These are phyloP conservation scores for Capsicum pubescens DNA, from an alignment of 257 asterid species.

Conservation along the genomic window DNA sequence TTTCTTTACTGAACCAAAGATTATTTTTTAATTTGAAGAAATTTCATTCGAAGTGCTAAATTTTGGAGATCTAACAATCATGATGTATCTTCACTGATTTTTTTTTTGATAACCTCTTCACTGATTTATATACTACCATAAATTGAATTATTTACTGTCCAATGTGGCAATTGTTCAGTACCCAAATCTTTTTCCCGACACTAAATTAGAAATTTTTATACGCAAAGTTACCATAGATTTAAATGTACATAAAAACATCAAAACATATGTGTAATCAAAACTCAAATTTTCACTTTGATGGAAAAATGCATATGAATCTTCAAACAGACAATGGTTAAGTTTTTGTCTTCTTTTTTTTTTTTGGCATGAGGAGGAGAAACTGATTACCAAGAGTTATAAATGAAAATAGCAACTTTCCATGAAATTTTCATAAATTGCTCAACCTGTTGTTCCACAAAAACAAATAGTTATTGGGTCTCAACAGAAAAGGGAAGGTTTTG, in stretches of 20 bases:
- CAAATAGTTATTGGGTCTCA: not conserved
- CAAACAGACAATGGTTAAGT: not conserved
- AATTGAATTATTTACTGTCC: not conserved
- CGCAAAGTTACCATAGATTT: not conserved
- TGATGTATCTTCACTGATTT: not conserved
- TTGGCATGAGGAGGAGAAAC: not conserved
- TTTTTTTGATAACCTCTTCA: no score
- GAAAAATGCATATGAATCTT: constrained; percentile 6
- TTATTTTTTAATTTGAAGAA: not conserved
- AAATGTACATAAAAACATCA: not conserved
- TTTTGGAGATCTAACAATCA: not conserved
- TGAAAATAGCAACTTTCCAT: not conserved
- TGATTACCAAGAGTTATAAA: not conserved
- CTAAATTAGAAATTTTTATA: not conserved
- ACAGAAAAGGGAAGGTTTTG: not conserved
- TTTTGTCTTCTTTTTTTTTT: not conserved
- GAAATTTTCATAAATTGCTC: not conserved
- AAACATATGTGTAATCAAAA: not conserved
- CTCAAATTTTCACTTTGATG: not conserved
- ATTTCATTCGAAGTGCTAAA: constrained; percentile 10
- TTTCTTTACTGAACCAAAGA: not conserved
- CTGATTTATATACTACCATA: not conserved
- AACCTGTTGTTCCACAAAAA: not conserved
- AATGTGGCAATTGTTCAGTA: not conserved
- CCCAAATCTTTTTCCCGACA: not conserved